Conservation (phyloP, 148 eudicot species). For the Fallopia convolvulus region DNA sequence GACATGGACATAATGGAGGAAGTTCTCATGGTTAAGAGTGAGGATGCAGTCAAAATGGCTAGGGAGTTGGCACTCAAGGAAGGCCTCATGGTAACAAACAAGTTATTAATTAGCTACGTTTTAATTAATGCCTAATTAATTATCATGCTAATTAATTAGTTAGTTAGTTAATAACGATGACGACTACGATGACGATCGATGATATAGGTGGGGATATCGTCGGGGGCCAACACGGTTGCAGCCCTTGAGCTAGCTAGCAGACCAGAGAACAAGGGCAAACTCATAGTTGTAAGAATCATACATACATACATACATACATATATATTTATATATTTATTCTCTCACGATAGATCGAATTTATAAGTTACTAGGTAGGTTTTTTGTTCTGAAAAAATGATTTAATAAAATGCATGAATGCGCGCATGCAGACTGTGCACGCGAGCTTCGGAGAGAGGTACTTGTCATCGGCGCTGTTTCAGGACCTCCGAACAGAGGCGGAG, state of each 20-base stretch:
- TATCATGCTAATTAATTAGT: neutral
- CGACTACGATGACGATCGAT: neutral
- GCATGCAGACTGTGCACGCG: constrained; percentile 85
- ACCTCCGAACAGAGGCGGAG: constrained; percentile 80
- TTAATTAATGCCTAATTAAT: neutral
- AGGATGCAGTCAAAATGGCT: constrained; percentile 89
- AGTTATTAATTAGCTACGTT: no score
- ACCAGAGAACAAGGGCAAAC: constrained; percentile 99
- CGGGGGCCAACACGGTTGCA: constrained; percentile 95
- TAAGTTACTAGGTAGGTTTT: neutral
- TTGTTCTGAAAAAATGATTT: neutral
- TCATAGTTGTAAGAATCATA: constrained; percentile 67
- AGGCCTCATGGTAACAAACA: constrained; percentile 68
- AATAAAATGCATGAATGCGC: neutral
- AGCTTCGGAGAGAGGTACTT: constrained; percentile 93
- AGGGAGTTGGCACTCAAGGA: constrained; percentile 80
- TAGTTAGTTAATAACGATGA: neutral
- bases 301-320: neutral
- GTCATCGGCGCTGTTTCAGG: constrained; percentile 78
- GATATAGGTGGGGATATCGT: constrained; percentile 85
- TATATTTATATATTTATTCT: no score
- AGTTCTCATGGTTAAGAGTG: constrained; percentile 92
- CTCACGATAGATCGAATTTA: no score
- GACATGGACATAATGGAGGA: constrained; percentile 97
- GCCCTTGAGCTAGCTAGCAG: constrained; percentile 78